Base-by-base conservation (phyloP, 2,329 filamentous ascomycete genomes). In the Sporothrix schenckii region DNA sequence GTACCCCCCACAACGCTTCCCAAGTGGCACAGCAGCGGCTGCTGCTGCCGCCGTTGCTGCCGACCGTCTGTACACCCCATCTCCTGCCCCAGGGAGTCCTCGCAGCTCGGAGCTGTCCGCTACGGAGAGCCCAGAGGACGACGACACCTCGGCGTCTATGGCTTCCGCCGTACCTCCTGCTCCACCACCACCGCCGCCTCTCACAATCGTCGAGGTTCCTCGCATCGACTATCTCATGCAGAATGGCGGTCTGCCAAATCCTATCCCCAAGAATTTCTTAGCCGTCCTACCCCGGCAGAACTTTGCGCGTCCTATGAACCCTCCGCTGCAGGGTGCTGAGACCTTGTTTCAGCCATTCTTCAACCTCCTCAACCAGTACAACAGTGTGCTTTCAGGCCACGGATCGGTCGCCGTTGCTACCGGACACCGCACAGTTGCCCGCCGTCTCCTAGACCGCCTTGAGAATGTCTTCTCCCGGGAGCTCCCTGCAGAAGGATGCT, bases 391-490 rank as follows among this genome's bases (percentile, higher is more conserved):
- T 73, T 83, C 86, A 54, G 93, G 91, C 73, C 92, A 91, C 75
- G 95, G 95, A 3, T 98, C 94, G 0, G 83, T 99, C 5, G 95
- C 95, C 2, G 95, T 98, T 1, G 95, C 95, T 19, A 98, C 94
- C 0, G 95, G 95, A 6, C 97, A 98, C 79, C 89, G 92, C 69
- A 97, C 94, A 0, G 92, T 98, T n/a, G 95, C 95, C 3, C 89
- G 95, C 5, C 88, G 94, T 67, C 82, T 98, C 30, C 86, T 98
- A 5, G 94, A 99, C 80, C 89, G 95, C 50, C 84, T 99, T 4
- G 94, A 97, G 78, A 92, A 94, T 70, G 93, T 99, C 10, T 98
- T 99, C 80, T 94, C 93, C 2, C 87, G 95, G 72, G 94, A 98
- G 77, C 89, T 99, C 49, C 94, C 94, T 0, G 89, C 89, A 0